phyloP scores from a whole-genome alignment of 176 grass and related monocot genomes.

The Saccharum officinarum region DNA sequence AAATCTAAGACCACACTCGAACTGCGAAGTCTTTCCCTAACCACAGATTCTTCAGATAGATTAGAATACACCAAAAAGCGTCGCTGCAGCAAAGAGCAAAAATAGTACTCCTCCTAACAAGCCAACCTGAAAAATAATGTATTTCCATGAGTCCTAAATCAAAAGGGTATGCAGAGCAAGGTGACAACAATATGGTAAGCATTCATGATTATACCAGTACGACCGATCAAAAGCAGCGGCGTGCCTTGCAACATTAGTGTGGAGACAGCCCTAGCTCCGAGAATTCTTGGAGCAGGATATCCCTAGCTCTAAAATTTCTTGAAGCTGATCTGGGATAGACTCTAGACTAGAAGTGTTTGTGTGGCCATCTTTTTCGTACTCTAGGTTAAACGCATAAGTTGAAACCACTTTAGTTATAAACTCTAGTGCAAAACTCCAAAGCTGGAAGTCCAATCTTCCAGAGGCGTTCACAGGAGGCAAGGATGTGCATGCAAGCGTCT shows the following conservation, averaged over 20 bases:
- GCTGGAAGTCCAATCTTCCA: neutral
- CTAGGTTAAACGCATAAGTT: neutral
- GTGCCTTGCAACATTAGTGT: neutral
- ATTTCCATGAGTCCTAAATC: conserved; percentile 16
- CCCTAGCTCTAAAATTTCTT: neutral
- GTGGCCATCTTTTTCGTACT: neutral
- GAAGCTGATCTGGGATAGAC: neutral
- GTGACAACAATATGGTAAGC: neutral
- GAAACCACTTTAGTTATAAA: neutral
- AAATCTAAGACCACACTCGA: neutral
- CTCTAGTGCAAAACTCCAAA: neutral
- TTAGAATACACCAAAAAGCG: conserved; percentile 84
- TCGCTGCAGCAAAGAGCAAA: conserved; percentile 76
- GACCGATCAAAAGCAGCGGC: neutral
- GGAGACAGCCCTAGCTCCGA: neutral
- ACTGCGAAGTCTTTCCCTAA: neutral
- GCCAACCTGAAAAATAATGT: conserved; percentile 59
- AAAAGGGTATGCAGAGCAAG: conserved; percentile 16
- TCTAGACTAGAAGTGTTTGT: neutral
- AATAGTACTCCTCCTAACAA: conserved; percentile 83
- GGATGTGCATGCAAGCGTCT: neutral
- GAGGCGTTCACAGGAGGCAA: neutral
- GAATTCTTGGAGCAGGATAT: neutral
- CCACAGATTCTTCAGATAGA: conserved; percentile 2
- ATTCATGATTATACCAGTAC: conserved; percentile 3